Percentiles rank a stretch among this genome's conserved stretches.
phyloP scores from a whole-genome alignment of 176 grass and related monocot species.

The Otatea glauca region DNA sequence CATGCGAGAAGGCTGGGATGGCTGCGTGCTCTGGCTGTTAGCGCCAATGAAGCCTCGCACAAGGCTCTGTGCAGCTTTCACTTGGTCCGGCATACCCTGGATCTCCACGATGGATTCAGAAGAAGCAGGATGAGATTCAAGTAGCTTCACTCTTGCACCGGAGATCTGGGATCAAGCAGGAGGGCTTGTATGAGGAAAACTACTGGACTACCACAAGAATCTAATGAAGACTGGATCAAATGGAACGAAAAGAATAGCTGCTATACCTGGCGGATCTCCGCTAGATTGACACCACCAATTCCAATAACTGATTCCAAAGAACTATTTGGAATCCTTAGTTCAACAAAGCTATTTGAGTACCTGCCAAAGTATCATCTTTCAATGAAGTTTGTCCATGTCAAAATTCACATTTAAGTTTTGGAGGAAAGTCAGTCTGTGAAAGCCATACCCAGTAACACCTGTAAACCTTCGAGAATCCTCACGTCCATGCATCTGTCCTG shows the following conservation, averaged over 20 bases:
- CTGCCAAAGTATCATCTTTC: slow-evolving; percentile 43
- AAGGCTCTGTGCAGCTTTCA: slow-evolving; percentile 62
- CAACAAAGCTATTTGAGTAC: slow-evolving; percentile 58
- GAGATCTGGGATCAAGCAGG: slow-evolving; percentile 49
- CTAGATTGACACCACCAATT: slow-evolving; percentile 67
- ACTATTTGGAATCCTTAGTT: slow-evolving; percentile 68
- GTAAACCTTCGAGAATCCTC: slow-evolving; percentile 54
- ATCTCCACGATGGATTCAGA: slow-evolving; percentile 69
- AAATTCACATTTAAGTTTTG: slow-evolving; percentile 14
- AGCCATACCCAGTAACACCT: slow-evolving; percentile 53
- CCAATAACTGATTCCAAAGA: slow-evolving; percentile 62
- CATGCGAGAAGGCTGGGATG: slow-evolving; percentile 42
- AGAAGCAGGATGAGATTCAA: slow-evolving; percentile 48
- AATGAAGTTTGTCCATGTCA: not conserved
- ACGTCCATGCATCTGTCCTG: slow-evolving; percentile 54
- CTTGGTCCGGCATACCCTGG: slow-evolving; percentile 70
- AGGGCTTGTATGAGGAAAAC: slow-evolving; percentile 33
- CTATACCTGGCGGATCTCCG: slow-evolving; percentile 77
- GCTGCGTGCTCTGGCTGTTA: slow-evolving; percentile 40
- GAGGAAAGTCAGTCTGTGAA: not conserved
- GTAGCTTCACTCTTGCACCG: slow-evolving; percentile 67
- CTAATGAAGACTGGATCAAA: not conserved
- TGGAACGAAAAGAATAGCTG: slow-evolving; percentile 22
- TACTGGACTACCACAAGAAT: not conserved
- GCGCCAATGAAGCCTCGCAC: slow-evolving; percentile 63